A percentile compares a stretch with the other conserved stretches of the same genome.
Conservation (phyloP, 305 asterid species). For the Solanum chacoense region DNA sequence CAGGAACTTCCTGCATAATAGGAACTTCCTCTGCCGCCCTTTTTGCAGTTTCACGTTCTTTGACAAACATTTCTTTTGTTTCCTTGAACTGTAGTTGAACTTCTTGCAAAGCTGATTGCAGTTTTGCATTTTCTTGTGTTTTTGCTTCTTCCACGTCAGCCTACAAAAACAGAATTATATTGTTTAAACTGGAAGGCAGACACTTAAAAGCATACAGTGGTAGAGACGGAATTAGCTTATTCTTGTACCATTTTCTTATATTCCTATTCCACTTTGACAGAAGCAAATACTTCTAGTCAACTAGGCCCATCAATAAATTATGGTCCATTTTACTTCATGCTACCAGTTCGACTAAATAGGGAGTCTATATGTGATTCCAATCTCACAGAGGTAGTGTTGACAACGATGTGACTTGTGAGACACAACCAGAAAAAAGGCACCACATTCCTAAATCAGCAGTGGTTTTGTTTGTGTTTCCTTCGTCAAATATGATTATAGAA, state of each 20-base stretch:
- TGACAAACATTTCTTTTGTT: conserved; percentile 52
- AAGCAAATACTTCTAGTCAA: background rate
- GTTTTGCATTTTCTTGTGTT: conserved; percentile 74
- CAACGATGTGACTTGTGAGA: background rate
- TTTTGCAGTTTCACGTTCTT: conserved; percentile 57
- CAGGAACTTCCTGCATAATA: conserved; percentile 73
- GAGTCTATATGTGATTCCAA: background rate
- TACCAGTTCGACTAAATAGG: background rate
- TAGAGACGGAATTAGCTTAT: background rate
- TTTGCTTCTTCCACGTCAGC: conserved; percentile 91
- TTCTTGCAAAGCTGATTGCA: conserved; percentile 70
- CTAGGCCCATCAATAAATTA: background rate
- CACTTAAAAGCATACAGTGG: background rate
- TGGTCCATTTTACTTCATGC: background rate
- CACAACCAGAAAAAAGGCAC: background rate
- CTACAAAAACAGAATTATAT: conserved; percentile 22
- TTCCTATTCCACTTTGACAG: background rate
- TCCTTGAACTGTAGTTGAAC: conserved; percentile 74
- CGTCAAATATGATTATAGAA: background rate
- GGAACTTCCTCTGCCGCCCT: conserved; percentile 55
- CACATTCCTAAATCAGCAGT: background rate
- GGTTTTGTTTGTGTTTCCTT: background rate
- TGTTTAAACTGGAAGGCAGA: conserved; percentile 3
- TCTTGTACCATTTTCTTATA: background rate
- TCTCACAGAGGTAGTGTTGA: background rate